Conservation (phyloP, 2,329 filamentous ascomycete species). For the Keithomyces neogunnii region DNA sequence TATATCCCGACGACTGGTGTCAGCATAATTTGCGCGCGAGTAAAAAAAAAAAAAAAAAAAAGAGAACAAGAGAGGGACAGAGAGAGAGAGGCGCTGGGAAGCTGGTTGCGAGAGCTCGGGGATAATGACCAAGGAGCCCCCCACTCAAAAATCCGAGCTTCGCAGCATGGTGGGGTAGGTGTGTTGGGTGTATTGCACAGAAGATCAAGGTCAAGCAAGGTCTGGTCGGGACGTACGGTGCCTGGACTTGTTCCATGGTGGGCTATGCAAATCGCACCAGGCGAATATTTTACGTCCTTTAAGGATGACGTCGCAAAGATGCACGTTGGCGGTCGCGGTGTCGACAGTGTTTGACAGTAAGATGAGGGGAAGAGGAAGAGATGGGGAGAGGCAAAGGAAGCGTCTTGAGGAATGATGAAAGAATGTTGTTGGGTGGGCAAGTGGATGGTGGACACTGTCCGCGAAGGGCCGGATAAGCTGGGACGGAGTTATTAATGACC, state of each 20-base stretch:
- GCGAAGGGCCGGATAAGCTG: constrained; percentile 9
- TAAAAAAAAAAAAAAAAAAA: too few species aligned
- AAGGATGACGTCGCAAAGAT: background rate
- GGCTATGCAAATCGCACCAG: constrained; percentile 8
- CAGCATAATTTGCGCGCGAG: constrained; percentile 2
- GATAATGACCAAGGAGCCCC: constrained; percentile 2
- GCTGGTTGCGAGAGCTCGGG: background rate
- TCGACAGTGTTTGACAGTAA: background rate
- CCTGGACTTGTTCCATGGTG: constrained; percentile 11
- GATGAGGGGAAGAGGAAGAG: background rate
- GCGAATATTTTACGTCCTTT: background rate
- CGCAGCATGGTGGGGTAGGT: constrained; percentile 8
- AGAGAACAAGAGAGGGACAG: background rate
- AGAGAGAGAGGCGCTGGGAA: background rate
- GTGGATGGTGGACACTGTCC: constrained; percentile 1
- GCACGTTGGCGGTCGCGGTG: background rate
- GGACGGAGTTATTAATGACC: constrained; percentile 11
- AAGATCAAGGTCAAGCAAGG: background rate
- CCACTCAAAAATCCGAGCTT: constrained; percentile 7
- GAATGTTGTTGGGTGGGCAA: background rate
- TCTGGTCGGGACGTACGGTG: constrained; percentile 8
- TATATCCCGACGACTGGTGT: constrained; percentile 3
- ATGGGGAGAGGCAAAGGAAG: background rate
- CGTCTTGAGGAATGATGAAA: constrained; percentile 4
- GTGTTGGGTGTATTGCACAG: background rate